Percentiles rank a stretch among this genome's conserved stretches.
Conservation (phyloP, 1,139 yeast species). For the Insectozyma bohioensis region DNA sequence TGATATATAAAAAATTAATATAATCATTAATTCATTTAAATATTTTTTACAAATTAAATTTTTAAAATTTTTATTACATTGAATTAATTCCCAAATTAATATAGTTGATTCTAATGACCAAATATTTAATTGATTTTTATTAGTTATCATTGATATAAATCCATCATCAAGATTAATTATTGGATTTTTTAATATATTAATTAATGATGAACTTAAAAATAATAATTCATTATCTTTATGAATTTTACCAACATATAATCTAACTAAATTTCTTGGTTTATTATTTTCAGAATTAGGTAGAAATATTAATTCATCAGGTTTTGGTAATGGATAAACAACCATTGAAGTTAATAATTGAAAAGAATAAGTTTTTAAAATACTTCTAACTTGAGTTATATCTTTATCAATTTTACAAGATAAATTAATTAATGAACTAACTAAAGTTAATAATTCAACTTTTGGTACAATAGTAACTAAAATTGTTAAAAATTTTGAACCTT, state of each 20-base stretch:
- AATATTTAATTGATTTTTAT: conserved; percentile 27
- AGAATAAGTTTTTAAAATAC: conserved; percentile 54
- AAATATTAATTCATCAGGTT: conserved; percentile 41
- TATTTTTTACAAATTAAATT: conserved; percentile 46
- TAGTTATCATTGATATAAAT: conserved; percentile 18
- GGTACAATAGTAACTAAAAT: conserved; percentile 55
- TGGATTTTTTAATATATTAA: conserved; percentile 49
- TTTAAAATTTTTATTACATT: conserved; percentile 62
- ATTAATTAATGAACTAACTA: conserved; percentile 72
- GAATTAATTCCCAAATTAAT: conserved; percentile 74
- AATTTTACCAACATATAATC: conserved; percentile 53
- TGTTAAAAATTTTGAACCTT: conserved; percentile 61
- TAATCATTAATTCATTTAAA: conserved; percentile 54
- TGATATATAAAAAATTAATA: conserved; percentile 57
- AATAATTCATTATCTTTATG: conserved; percentile 54
- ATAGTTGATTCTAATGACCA: conserved; percentile 59
- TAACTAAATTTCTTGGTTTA: conserved; percentile 47
- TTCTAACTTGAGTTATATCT: conserved; percentile 44
- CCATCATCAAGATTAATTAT: conserved; percentile 20
- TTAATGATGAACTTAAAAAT: conserved; percentile 45
- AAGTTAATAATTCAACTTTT: conserved; percentile 46
- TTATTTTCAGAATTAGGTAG: conserved; percentile 23
- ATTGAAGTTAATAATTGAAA: conserved; percentile 63
- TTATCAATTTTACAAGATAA: conserved; percentile 45
- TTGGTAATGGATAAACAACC: conserved; percentile 62